Percentiles rank a stretch among this genome's conserved stretches.
Conservation (phyloP, 1,284 basidiomycete genomes). For the Ganoderma sinense region DNA sequence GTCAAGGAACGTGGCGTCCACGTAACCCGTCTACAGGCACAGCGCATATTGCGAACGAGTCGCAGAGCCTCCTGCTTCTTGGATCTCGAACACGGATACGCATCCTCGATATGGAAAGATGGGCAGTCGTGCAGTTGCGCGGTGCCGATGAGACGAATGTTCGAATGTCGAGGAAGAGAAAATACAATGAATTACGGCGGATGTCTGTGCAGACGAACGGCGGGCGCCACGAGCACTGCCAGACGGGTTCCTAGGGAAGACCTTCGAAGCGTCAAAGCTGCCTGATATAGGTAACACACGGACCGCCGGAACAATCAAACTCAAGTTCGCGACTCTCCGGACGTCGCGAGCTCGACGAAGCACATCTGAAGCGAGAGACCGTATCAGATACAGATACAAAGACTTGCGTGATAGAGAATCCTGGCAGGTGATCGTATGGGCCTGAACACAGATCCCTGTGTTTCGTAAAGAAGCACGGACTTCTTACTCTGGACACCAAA, state of each 20-base stretch:
- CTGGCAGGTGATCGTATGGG: not conserved
- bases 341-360: not conserved
- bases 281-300: not conserved
- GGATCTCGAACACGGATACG: not conserved
- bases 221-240: not conserved
- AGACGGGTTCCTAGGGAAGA: not conserved
- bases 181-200: not conserved
- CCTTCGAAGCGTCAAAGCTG: not conserved
- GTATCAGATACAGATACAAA: not conserved
- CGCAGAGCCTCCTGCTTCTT: not conserved
- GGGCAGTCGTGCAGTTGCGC: not conserved
- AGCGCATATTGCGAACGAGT: not conserved
- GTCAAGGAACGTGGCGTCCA: not conserved
- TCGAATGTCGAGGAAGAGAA: slow-evolving; percentile 2
- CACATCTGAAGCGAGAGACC: not conserved
- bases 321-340: not conserved
- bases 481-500: not conserved
- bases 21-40: not conserved
- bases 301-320: not conserved
- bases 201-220: not conserved
- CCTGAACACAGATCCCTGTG: not conserved
- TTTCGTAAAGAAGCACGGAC: not conserved
- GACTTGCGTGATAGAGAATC: not conserved
- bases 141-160: not conserved
- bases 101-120: not conserved